Evolutionary conservation across 1,284 basidiomycete genomes (phyloP).

Genomic region (Fomitopsis pinicola): DNA sequence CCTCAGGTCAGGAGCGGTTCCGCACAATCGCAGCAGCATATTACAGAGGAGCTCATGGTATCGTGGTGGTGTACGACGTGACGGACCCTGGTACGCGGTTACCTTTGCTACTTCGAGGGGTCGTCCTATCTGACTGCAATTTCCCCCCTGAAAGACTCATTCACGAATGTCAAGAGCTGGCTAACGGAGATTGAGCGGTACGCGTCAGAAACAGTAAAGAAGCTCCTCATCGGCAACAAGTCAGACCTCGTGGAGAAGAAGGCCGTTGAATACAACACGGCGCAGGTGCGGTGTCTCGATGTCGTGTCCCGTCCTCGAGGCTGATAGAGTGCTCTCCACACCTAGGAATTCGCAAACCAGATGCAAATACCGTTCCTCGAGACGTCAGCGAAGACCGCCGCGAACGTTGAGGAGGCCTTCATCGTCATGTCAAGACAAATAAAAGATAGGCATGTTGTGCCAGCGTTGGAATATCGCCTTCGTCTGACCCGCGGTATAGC

Average conservation of each 20-base stretch:
- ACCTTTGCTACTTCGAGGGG: not conserved
- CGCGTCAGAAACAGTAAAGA: constrained; percentile 98
- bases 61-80: constrained; percentile 99
- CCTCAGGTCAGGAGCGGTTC: constrained; percentile 89
- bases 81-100: constrained; percentile 82
- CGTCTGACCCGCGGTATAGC: constrained; percentile 7
- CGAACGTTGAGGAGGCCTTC: constrained; percentile 99
- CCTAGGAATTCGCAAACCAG: constrained; percentile 90
- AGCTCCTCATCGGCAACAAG: constrained; percentile 97
- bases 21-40: constrained; percentile 98
- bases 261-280: constrained; percentile 94
- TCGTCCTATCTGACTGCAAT: not conserved
- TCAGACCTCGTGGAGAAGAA: constrained; percentile 96
- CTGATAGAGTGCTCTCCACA: not conserved
- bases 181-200: constrained; percentile 99
- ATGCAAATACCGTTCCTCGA: constrained; percentile 95
- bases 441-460: constrained; percentile 74
- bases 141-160: constrained; percentile 64
- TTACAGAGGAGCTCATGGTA: constrained; percentile 95
- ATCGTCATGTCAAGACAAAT: constrained; percentile 98
- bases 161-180: constrained; percentile 99
- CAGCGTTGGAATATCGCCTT: not conserved
- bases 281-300: constrained; percentile 61
- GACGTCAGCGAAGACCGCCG: constrained; percentile 97
- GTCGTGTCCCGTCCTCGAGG: not conserved